These are phyloP conservation scores for Astrocystis sublimbata DNA, from an alignment of 495 filamentous ascomycete genomes.

Conservation along the genomic window DNA sequence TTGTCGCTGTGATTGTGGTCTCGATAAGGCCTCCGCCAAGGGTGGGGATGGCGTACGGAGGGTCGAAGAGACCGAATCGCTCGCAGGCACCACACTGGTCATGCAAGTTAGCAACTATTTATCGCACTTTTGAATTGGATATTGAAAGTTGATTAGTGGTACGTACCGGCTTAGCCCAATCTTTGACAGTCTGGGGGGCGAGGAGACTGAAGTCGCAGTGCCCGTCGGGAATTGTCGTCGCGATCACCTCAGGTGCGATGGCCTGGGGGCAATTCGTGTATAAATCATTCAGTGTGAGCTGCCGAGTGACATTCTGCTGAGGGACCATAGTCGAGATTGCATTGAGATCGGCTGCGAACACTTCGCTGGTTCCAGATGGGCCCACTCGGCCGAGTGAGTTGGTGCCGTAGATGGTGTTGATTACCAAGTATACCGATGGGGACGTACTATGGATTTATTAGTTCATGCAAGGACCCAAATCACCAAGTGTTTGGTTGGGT, in stretches of 20 bases:
- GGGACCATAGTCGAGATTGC: conserved; percentile 32
- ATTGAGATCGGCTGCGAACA: conserved; percentile 29
- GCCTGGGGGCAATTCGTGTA: conserved; percentile 36
- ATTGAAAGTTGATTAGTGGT: neutral
- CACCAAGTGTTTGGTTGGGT: no score
- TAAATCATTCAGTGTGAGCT: conserved; percentile 34
- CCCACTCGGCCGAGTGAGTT: conserved; percentile 26
- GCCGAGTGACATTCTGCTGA: conserved; percentile 19
- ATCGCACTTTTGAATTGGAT: neutral
- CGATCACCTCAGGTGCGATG: conserved; percentile 23
- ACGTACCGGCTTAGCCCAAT: conserved; percentile 30
- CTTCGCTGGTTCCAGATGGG: conserved; percentile 26
- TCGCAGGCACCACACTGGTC: conserved; percentile 33
- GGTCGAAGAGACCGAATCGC: conserved; percentile 35
- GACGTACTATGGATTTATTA: conserved; percentile 32
- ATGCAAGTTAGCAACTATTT: neutral
- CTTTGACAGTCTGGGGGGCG: conserved; percentile 26
- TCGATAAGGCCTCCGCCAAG: conserved; percentile 24
- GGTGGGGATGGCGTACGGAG: conserved; percentile 34
- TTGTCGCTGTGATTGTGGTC: conserved; percentile 15
- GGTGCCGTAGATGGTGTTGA: conserved; percentile 32
- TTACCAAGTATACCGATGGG: conserved; percentile 41
- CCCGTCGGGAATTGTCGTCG: conserved; percentile 26
- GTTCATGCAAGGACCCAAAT: neutral
- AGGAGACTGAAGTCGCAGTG: conserved; percentile 34